phyloP scores from a whole-genome alignment of 139 green algal genomes.

The Tetraselmis striata region DNA sequence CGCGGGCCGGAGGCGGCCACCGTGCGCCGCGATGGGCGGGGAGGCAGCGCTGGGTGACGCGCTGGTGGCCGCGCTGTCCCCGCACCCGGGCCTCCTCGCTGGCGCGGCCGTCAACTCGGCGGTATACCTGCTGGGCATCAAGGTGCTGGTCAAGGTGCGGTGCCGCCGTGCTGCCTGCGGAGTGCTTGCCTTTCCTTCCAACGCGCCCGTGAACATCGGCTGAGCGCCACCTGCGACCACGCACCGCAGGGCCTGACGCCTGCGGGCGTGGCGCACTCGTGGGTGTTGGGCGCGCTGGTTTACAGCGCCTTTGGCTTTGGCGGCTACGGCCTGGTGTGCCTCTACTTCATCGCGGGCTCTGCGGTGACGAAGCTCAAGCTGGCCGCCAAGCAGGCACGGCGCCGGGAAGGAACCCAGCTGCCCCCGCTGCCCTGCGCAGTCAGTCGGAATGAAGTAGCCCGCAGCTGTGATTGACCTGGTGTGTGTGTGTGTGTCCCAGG shows the following conservation, averaged over 20 bases:
- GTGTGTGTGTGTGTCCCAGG: conserved; percentile 22
- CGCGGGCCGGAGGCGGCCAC: no score
- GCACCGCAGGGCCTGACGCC: conserved; percentile 56
- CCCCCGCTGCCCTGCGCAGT: no score
- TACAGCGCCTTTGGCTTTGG: conserved; percentile 76
- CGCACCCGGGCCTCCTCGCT: conserved; percentile 37
- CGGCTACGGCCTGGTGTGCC: conserved; percentile 79
- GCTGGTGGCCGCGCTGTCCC: neutral
- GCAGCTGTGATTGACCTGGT: no score
- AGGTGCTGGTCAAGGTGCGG: conserved; percentile 59
- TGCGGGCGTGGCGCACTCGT: conserved; percentile 57
- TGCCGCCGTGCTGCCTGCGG: neutral
- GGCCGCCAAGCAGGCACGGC: conserved; percentile 72
- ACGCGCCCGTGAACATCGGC: no score
- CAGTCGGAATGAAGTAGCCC: no score
- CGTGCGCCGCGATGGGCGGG: no score
- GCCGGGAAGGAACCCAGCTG: no score
- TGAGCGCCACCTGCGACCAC: neutral
- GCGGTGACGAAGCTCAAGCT: conserved; percentile 90
- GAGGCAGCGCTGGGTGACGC: neutral
- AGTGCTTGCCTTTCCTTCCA: neutral
- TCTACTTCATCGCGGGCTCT: conserved; percentile 91
- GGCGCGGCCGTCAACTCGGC: conserved; percentile 40
- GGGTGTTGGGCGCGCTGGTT: conserved; percentile 63
- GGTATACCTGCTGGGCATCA: conserved; percentile 57